Evolutionary conservation across 352 stramenopile genomes (phyloP).

Genomic region (Pythium brachiatum): DNA sequence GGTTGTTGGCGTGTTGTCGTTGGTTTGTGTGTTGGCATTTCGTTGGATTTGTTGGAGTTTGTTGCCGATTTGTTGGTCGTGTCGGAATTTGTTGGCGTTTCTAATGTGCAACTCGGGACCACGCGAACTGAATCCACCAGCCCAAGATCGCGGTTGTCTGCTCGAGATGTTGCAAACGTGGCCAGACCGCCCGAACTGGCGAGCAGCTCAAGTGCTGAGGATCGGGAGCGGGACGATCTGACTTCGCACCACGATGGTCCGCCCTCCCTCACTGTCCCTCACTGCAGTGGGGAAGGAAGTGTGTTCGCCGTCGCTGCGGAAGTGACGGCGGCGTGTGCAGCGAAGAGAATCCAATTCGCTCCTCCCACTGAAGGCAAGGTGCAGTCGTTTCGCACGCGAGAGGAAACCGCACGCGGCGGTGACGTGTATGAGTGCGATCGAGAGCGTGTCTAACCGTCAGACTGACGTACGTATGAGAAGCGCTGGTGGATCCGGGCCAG

Average conservation of each 20-base stretch:
- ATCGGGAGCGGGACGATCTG: background rate
- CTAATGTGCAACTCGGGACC: background rate
- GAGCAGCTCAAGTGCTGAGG: background rate
- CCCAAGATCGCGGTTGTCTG: background rate
- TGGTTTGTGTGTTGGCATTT: no score
- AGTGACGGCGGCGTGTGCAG: no score
- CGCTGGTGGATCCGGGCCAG: no score
- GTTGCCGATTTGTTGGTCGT: background rate
- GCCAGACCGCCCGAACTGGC: background rate
- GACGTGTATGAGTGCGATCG: no score
- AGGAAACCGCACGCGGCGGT: no score
- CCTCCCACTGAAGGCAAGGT: no score
- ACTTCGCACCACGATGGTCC: background rate
- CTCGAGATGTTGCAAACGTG: conserved; percentile 1
- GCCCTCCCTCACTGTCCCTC: background rate
- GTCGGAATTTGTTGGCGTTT: background rate
- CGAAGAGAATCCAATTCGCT: no score
- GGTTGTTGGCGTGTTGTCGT: conserved; percentile 8
- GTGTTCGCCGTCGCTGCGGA: background rate
- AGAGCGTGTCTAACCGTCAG: no score
- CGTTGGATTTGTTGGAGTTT: no score
- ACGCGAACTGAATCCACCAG: conserved; percentile 4
- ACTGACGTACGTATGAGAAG: no score
- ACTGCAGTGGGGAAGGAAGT: no score
- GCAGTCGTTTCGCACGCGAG: no score